phyloP scores from a whole-genome alignment of 2,329 filamentous ascomycete genomes.

The Diaporthe ilicicola region DNA sequence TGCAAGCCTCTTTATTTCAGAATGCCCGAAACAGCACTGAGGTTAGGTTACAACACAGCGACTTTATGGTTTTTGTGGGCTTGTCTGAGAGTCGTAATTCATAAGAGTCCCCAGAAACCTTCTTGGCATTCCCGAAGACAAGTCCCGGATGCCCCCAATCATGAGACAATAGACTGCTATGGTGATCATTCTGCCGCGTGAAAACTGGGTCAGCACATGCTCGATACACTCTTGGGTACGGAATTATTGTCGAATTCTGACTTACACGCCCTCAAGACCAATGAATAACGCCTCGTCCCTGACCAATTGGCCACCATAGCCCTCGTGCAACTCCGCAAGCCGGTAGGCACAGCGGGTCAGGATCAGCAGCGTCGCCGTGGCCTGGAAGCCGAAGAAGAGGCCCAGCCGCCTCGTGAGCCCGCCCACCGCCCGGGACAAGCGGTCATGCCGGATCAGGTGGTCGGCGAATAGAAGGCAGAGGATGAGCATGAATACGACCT shows the following conservation, averaged over 20 bases:
- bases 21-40: background rate
- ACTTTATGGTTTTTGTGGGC: background rate
- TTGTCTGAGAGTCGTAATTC: background rate
- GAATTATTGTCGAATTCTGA: background rate
- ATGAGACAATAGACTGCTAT: conserved; percentile 33
- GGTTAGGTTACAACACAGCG: background rate
- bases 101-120: background rate
- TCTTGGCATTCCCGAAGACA: background rate
- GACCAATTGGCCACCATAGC: conserved; percentile 62
- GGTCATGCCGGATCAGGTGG: conserved; percentile 47
- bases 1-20: background rate
- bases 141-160: conserved; percentile 34
- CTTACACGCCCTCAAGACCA: conserved; percentile 53
- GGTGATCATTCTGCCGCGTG: conserved; percentile 19
- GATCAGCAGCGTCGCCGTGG: conserved; percentile 62
- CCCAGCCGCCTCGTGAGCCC: conserved; percentile 45
- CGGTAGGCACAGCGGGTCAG: conserved; percentile 66
- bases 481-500: conserved; percentile 56
- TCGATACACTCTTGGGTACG: background rate
- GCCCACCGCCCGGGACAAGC: conserved; percentile 35
- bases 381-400: conserved; percentile 60
- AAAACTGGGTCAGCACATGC: background rate
- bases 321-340: conserved; percentile 65
- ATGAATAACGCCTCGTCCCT: conserved; percentile 57
- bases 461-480: conserved; percentile 53